Percentiles rank a stretch among this genome's conserved stretches.
Conservation (phyloP, 768 basidiomycete species). For the Kwoniella dejecticola region DNA sequence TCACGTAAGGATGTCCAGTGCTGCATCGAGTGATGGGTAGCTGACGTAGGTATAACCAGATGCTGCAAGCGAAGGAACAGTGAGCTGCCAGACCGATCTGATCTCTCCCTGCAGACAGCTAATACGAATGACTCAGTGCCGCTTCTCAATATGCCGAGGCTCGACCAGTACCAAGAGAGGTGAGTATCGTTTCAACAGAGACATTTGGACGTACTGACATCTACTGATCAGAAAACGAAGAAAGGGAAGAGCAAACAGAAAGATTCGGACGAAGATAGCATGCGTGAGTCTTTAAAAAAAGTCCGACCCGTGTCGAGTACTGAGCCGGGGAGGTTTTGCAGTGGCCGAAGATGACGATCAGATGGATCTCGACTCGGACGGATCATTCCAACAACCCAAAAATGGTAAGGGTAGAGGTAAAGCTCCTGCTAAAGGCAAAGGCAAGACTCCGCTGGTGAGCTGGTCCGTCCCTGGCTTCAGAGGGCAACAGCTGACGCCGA, state of each 20-base stretch:
- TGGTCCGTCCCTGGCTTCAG: background rate
- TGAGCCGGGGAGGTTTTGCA: conserved; percentile 66
- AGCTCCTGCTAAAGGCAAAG: conserved; percentile 39
- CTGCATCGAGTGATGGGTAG: background rate
- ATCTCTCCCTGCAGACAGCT: background rate
- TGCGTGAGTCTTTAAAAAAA: conserved; percentile 53
- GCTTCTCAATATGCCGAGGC: conserved; percentile 34
- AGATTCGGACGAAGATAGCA: conserved; percentile 52
- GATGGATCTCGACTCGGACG: conserved; percentile 60
- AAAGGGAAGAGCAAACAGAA: conserved; percentile 32
- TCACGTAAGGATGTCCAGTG: conserved; percentile 39
- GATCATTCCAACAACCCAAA: conserved; percentile 61
- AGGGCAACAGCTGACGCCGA: background rate
- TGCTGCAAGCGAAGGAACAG: conserved; percentile 51
- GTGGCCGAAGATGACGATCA: conserved; percentile 69
- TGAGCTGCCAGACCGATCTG: conserved; percentile 17
- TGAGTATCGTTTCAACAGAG: conserved; percentile 5
- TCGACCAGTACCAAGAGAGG: conserved; percentile 57
- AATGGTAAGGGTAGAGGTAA: conserved; percentile 37
- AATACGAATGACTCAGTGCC: conserved; percentile 23
- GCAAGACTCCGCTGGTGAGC: conserved; percentile 47
- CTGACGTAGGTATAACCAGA: conserved; percentile 42
- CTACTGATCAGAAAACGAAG: conserved; percentile 11
- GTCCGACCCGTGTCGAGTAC: too few relatives aligned
- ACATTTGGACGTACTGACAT: background rate